Base-by-base conservation (phyloP, 1,284 basidiomycete genomes). In the Ceratobasidium sp. region DNA sequence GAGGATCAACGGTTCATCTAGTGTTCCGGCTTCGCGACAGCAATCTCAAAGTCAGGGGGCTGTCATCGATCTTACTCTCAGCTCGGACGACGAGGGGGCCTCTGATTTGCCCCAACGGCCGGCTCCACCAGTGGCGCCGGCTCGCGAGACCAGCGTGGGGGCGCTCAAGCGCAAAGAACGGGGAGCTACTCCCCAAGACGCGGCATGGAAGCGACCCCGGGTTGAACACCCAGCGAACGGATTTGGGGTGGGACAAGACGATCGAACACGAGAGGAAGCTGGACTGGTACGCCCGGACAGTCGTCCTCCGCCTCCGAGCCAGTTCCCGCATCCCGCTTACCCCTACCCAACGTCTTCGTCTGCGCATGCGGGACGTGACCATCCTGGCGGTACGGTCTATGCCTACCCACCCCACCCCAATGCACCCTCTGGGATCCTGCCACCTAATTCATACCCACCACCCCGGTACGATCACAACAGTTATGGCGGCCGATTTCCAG, bases 61-160 rank as follows among this genome's bases (percentile, higher is more conserved):
- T 71, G 86, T 94, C 51, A 94, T 94, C 76, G 92, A 94, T 79
- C 81, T 94, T 72, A 94, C 92, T 0, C 81, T 88, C 69, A 90
- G 91, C 77, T 89, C 88, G 30, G 77, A 77, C 33, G 75, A 77
- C 23, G 90, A 91, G 23, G 77, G 77, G 25, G 48, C 51, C 67
- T 88, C 90, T 23, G 90, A 90, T 56, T 84, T 85, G 23, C 62
- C 70, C 28, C 67, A 76, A 44, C 72, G 48, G 11, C 8, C 53
- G 12, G 51, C 64, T 12, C 53, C 51, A 42, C 40, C 51, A 14
- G 40, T 33, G 16, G 51, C 51, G 38, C 53, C 53, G 40, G 36
- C 64, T 48, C 64, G 64, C 28, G 49, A 51, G 44, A 28, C 28
- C 42, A 70, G 44, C 9, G 44, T 40, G n/a, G 53, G 67, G n/a